Base-by-base conservation (phyloP, 208 protist genomes). In the Crithidia mellificae region DNA sequence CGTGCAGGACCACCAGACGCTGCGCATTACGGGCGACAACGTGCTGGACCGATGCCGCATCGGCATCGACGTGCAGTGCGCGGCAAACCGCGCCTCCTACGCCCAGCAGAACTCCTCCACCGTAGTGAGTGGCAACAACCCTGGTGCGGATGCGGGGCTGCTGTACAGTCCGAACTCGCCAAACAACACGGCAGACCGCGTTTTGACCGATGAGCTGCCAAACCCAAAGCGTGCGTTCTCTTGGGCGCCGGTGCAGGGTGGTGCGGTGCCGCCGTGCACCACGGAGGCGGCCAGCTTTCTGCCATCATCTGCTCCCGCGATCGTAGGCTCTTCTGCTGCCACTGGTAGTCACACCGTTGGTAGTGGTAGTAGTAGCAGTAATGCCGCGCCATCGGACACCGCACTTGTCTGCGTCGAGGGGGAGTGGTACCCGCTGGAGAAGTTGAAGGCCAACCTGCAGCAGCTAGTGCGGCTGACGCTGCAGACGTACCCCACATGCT, bases 1-100 rank as follows among this genome's bases (percentile, higher is more conserved):
- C 63, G 8, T 56, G 14, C 63, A 65, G 30, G 67, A 68, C 6
- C 69, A 70, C 50, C 55, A 78, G 59, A 80, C 68, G 51, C 68
- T 95, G 25, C 65, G 83, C 55, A 90, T 95, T 62, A 77, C 78
- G 4, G 87, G 84, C n/a, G 80, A 89, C 64, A 95, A 95, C 68
- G 58, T 91, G 6, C 73, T 95, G n/a, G 90, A 95, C 58, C 77
- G 77, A 5, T 95, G 90, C 72, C 65, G 65, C 68, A 81, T 95
- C 43, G 90, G 90, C 46, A 81, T 95, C 54, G 90, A 92, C 67
- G 84, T 93, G 25, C 81, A 90, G 61, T 84, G 83, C 55, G 27
- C 67, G 24, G 27, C 44, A n/a, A 41, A 52, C 54, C 53, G 71
- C 6, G 58, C 38, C 5, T 36, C 55, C n/a, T 74, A 68, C 44